These are phyloP conservation scores for Ailanthus altissimus DNA, from an alignment of 345 rosid species.

Conservation along the genomic window DNA sequence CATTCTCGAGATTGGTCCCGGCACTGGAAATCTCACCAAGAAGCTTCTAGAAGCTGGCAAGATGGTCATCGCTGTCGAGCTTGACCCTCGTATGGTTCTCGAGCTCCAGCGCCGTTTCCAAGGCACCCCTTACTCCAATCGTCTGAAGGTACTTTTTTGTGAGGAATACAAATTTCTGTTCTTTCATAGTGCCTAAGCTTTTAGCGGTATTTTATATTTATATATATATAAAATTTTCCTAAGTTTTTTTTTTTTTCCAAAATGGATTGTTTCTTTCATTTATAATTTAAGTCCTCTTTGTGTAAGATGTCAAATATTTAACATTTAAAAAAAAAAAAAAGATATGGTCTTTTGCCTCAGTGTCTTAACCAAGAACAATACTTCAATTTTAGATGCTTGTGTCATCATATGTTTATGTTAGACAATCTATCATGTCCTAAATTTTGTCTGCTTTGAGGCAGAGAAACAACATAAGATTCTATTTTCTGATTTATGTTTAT, in stretches of 20 bases:
- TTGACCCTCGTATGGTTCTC: conserved; percentile 92
- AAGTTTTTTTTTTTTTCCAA: too few relatives aligned
- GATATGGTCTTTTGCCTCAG: neutral
- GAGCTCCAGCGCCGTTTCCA: conserved; percentile 91
- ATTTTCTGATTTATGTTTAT: neutral
- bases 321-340: too few relatives aligned
- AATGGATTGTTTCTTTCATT: neutral
- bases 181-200: too few relatives aligned
- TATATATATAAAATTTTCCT: neutral
- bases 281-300: neutral
- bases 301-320: neutral
- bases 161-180: too few relatives aligned
- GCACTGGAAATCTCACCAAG: conserved; percentile 90
- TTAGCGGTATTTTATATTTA: neutral
- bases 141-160: conserved; percentile 60
- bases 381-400: neutral
- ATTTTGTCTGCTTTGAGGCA: neutral
- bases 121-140: conserved; percentile 62
- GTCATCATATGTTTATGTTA: neutral
- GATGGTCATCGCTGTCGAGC: conserved; percentile 77
- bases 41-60: conserved; percentile 91
- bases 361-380: neutral
- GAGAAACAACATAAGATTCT: neutral
- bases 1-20: conserved; percentile 90
- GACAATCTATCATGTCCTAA: neutral